Base-by-base conservation (phyloP, 495 filamentous ascomycete genomes). In the Neurospora sp. region DNA sequence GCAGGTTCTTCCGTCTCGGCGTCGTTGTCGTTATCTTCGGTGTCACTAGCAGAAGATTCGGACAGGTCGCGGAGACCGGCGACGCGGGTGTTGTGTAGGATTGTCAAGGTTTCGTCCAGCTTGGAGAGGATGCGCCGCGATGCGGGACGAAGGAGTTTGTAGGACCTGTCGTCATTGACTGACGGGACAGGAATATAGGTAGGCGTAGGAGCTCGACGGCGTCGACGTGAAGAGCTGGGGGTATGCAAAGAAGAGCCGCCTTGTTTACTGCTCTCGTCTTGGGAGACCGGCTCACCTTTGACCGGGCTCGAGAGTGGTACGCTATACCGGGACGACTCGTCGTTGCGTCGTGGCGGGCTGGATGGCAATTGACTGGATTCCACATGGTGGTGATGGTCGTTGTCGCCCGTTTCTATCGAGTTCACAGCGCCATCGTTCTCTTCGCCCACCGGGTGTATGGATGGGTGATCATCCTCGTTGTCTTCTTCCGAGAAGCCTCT, bases 21-120 rank as follows among this genome's bases (percentile, higher is more conserved):
- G 9, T 84, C 81, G 0, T 76, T 78, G 6, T 79, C 81, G 10
- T 77, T 76, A 34, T 77, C 79, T 4, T 77, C 77, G 21, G 78
- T 78, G 21, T 76, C 77, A 21, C 80, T 82, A 54, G 75, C 77
- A 11, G 80, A 82, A 13, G 81, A 84, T 8, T 78, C 78, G 1
- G 81, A 82, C 37, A 76, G 75, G 36, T 82, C 71, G 72, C 74
- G 69, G 19, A 79, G 69, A 38, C 83, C 84, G 6, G 85, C 82
- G 40, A 86, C 81, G 39, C 89, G 86, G 9, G 88, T 81, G 72
- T 89, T 87, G 76, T 93, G 92, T 1, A 97, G 84, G 3, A 88
- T 86, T 21, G 83, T 83, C 4, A 96, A 85, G 0, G 94, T 83
- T 5, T 83, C 81, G 73, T 96, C 92, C 6, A 97, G 75, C 34